Evolutionary conservation across 495 filamentous ascomycete species (phyloP), one percentile per base, ranked within the genome.

Genomic region (Talaromyces stipitatus): DNA sequence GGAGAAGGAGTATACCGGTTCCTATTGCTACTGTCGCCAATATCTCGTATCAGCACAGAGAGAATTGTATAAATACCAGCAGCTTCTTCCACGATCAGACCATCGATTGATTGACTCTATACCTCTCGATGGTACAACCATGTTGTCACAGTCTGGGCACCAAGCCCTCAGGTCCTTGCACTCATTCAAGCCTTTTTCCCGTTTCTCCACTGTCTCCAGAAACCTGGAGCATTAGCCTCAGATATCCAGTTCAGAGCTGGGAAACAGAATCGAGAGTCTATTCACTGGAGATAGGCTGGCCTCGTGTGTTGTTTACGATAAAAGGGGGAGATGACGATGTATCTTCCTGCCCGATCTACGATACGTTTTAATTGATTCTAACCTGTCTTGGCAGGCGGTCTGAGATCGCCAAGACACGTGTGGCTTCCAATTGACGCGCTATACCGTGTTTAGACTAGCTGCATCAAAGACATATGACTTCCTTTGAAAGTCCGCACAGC

Each of bases 61-160:
- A 82, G 65, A 47, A 75, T 63, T 11, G 73, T 77, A 68, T 83
- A 83, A 53, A 83, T 75, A 7, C 68, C 72, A 0, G 79, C 80
- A n/a, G 72, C 64, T n/a, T n/a, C n/a, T n/a, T n/a, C n/a, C n/a
- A n/a, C n/a, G n/a, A n/a, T n/a, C n/a, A n/a, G n/a, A n/a, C n/a
- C n/a, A n/a, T n/a, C n/a, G n/a, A n/a, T n/a, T n/a, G n/a, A n/a
- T n/a, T n/a, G n/a, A n/a, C n/a, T n/a, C n/a, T n/a, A n/a, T n/a
- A n/a, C n/a, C n/a, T n/a, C n/a, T n/a, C n/a, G n/a, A n/a, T n/a
- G n/a, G n/a, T n/a, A n/a, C n/a, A n/a, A n/a, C n/a, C n/a, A 14
- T 33, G 5, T 16, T 16, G 14, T 38, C 30, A n/a, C n/a, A n/a
- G n/a, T n/a, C n/a, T n/a, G n/a, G n/a, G n/a, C n/a, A n/a, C n/a